phyloP scores from a whole-genome alignment of 257 asterid genomes.

The Lycium barbarum region DNA sequence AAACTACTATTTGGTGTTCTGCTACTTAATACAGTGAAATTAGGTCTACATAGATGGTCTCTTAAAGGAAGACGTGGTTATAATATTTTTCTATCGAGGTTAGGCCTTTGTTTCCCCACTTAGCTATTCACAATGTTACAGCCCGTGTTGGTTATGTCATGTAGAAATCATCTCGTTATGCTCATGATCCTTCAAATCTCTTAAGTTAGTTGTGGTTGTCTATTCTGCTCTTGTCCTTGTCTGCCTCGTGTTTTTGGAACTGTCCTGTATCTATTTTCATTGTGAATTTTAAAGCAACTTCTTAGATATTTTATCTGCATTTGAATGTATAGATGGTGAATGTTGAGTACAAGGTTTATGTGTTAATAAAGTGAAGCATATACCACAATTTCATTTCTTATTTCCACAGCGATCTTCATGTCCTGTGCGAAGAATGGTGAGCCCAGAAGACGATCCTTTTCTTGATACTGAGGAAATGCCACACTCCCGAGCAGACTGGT shows the following conservation, averaged over 20 bases:
- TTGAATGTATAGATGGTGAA: constrained; percentile 6
- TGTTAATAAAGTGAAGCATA: not conserved
- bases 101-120: not conserved
- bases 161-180: not conserved
- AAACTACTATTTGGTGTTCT: not conserved
- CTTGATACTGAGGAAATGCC: constrained; percentile 43
- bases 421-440: constrained; percentile 46
- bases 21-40: not conserved
- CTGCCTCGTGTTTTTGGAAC: not conserved
- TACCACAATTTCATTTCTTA: not conserved
- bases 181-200: not conserved
- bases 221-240: not conserved
- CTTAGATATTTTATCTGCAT: not conserved
- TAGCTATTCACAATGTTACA: not conserved
- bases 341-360: not conserved
- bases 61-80: not conserved
- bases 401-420: constrained; percentile 44
- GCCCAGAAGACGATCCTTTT: constrained; percentile 46
- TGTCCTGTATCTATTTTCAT: not conserved
- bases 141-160: too few relatives aligned
- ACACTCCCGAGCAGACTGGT: constrained; percentile 41
- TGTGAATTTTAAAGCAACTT: not conserved
- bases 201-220: not conserved
- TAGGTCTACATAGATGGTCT: not conserved
- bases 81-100: not conserved